phyloP scores from a whole-genome alignment of 140 eudicot species.

The Stevia rebaudiana region DNA sequence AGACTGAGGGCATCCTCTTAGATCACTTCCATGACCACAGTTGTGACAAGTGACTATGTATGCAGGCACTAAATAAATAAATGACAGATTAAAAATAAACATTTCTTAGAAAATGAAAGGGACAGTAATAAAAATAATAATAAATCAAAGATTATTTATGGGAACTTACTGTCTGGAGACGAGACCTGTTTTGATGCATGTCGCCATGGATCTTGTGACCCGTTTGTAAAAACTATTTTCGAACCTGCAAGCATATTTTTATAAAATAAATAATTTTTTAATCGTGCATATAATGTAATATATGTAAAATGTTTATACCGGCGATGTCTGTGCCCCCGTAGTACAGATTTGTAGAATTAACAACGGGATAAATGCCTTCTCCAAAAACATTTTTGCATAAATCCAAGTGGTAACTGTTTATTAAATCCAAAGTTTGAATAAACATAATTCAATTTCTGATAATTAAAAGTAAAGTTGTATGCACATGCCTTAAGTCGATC shows the following conservation, averaged over 20 bases:
- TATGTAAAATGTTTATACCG: slow-evolving; percentile 35
- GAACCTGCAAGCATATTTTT: slow-evolving; percentile 50
- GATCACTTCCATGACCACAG: slow-evolving; percentile 84
- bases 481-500: slow-evolving; percentile 51
- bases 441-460: background rate
- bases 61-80: slow-evolving; percentile 86
- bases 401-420: slow-evolving; percentile 92
- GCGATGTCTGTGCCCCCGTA: slow-evolving; percentile 92
- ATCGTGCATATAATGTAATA: background rate
- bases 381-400: slow-evolving; percentile 93
- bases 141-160: background rate
- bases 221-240: slow-evolving; percentile 81
- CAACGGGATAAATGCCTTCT: slow-evolving; percentile 76
- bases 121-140: background rate
- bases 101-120: background rate
- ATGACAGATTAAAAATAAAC: background rate
- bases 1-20: slow-evolving; percentile 93
- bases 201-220: slow-evolving; percentile 99
- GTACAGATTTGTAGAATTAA: slow-evolving; percentile 70
- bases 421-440: slow-evolving; percentile 10
- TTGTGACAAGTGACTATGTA: slow-evolving; percentile 61
- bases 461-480: background rate
- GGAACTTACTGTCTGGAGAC: slow-evolving; percentile 62
- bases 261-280: background rate
- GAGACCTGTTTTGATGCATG: slow-evolving; percentile 95